Percentiles rank a stretch among this genome's conserved stretches.
Evolutionary conservation across 2,329 filamentous ascomycete species (phyloP).

Genomic region (Stachybotrys echinatus): DNA sequence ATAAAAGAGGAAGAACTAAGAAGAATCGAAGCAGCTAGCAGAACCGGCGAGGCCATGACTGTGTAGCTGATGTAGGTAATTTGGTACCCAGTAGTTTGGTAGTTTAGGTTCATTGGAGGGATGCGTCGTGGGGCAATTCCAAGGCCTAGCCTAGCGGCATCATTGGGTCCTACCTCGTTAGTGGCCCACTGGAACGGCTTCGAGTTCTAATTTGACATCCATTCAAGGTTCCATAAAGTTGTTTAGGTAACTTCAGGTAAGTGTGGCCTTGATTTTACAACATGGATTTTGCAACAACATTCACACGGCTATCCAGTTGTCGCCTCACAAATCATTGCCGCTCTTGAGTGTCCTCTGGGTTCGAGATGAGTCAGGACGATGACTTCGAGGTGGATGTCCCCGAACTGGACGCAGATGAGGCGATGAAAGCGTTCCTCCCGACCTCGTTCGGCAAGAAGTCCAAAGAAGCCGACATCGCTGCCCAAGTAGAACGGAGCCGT

Average conservation of each 20-base stretch:
- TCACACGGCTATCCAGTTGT: conserved; percentile 3
- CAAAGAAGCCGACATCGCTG: conserved; percentile 66
- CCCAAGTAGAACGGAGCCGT: conserved; percentile 76
- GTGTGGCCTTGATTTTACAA: too few relatives aligned
- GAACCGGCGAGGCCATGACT: background rate
- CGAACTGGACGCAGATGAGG: conserved; percentile 56
- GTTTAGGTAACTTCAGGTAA: too few relatives aligned
- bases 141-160: too few relatives aligned
- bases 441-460: conserved; percentile 80
- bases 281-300: too few relatives aligned
- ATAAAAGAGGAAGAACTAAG: conserved; percentile 30
- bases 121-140: too few relatives aligned
- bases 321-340: conserved; percentile 7
- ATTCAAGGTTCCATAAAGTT: too few relatives aligned
- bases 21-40: conserved; percentile 16
- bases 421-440: conserved; percentile 73
- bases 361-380: conserved; percentile 54
- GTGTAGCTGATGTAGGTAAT: background rate
- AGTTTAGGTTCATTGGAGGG: too few relatives aligned
- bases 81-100: too few relatives aligned
- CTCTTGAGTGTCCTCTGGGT: too few relatives aligned
- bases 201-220: too few relatives aligned
- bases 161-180: too few relatives aligned
- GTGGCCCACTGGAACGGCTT: too few relatives aligned
- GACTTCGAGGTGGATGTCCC: conserved; percentile 52